Base-by-base conservation (phyloP, 2,329 filamentous ascomycete genomes). In the Penicillium paneum region DNA sequence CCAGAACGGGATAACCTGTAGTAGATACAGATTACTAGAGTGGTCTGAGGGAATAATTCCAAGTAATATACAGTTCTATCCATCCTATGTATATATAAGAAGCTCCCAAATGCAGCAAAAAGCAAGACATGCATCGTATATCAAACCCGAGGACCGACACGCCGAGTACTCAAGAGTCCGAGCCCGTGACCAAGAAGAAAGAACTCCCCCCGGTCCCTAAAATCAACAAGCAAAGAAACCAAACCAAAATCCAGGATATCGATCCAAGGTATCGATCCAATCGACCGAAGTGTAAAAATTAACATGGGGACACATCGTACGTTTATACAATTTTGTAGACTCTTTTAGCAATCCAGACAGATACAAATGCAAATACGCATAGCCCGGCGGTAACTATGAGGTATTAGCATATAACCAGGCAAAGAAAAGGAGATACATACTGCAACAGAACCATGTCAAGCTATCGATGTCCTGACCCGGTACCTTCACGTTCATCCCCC, bases 401-500 rank as follows among this genome's bases (percentile, higher is more conserved):
- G 17, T 10, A 41, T 61, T 59, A 58, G 49, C 28, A 29, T 19
- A 17, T 8, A 28, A 55, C 17, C 29, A 13, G 19, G 39, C 10
- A 36, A 46, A n/a, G 21, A 15, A 43, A 41, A 15, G 55, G 49
- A 21, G 49, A 48, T 34, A 64, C 71, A 52, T 72, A 78, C 76
- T 79, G 15, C 79, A 84, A 70, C 81, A 84, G 71, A 92, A 94
- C 89, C 89, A 94, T 24, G 77, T 78, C 48, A 93, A 75, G 65
- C 88, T 88, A 61, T 95, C 91, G 55, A 86, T 78, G 42, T 93
- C 88, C 72, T 97, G 93, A 1, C 94, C 94, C 0, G 94, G 94
- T 0, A 99, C 94, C 79, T 90, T 91, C 34, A 93, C 89, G 79
- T 99, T 99, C 93, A 97, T 97, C 48, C 93, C 94, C 92, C 93